Conservation (phyloP, 208 protist species). For the Trypanosoma mega region DNA sequence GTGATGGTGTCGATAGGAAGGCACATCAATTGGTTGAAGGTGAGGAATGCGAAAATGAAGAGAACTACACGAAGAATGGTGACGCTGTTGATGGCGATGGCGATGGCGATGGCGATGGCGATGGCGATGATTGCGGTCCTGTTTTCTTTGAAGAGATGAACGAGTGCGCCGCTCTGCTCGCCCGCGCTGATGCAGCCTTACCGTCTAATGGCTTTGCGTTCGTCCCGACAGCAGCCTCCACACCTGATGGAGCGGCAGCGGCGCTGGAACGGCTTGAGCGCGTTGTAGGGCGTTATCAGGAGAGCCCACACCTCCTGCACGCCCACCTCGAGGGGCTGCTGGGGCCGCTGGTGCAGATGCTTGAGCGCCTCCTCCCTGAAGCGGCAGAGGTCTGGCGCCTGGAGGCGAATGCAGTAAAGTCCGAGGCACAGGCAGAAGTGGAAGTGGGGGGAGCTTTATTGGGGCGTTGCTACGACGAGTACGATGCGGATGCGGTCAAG, state of each 20-base stretch:
- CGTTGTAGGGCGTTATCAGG: conserved; percentile 92
- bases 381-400: conserved; percentile 46
- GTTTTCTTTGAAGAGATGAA: conserved; percentile 83
- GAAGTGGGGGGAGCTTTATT: conserved; percentile 15
- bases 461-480: conserved; percentile 77
- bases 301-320: conserved; percentile 92
- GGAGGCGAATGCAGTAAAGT: conserved; percentile 4
- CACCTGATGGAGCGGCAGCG: conserved; percentile 58
- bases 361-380: conserved; percentile 46
- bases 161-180: conserved; percentile 46
- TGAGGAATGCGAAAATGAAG: too few relatives aligned
- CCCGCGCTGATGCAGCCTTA: conserved; percentile 34
- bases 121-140: conserved; percentile 49
- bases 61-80: too few relatives aligned
- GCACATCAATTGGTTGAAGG: too few relatives aligned
- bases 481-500: conserved; percentile 71
- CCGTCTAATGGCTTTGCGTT: conserved; percentile 14
- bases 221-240: conserved; percentile 56
- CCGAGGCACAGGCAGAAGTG: conserved; percentile 18
- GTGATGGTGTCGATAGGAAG: too few relatives aligned
- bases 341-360: conserved; percentile 64
- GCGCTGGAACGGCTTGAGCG: conserved; percentile 59
- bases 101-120: too few relatives aligned
- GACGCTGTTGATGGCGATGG: too few relatives aligned
- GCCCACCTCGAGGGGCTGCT: conserved; percentile 87